Conservation (phyloP, 306 rosid genomes). For the Ziziphus jujuba region DNA sequence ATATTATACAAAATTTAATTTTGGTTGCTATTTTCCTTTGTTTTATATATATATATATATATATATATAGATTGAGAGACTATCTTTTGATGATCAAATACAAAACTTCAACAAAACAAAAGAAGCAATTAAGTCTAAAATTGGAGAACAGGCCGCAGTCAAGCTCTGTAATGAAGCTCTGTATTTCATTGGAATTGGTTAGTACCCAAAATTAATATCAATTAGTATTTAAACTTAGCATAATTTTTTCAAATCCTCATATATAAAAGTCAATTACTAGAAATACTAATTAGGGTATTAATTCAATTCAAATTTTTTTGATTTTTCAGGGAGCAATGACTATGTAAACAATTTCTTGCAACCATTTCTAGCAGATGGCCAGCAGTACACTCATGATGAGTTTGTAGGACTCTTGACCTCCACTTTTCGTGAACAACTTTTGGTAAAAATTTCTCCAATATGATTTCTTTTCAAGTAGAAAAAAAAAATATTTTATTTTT, state of each 20-base stretch:
- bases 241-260: not conserved
- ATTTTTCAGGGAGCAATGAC: conserved; percentile 74
- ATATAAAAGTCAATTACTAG: too few species aligned
- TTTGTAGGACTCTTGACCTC: conserved; percentile 50
- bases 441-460: conserved; percentile 25
- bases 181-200: conserved; percentile 81
- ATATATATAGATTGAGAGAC: conserved; percentile 57
- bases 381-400: conserved; percentile 78
- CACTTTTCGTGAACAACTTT: conserved; percentile 56
- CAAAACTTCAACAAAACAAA: conserved; percentile 49
- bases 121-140: conserved; percentile 41
- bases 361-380: conserved; percentile 76
- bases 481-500: not conserved
- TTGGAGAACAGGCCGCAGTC: conserved; percentile 52
- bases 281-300: too few species aligned
- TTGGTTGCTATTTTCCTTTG: not conserved
- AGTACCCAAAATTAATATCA: not conserved
- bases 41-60: too few species aligned
- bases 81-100: conserved; percentile 79
- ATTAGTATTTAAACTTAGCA: not conserved
- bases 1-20: not conserved
- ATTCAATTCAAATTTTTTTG: not conserved
- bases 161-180: conserved; percentile 63
- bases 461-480: not conserved
- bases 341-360: conserved; percentile 88